phyloP scores from a whole-genome alignment of 139 green algal species.

The Diplosphaera chodatii region DNA sequence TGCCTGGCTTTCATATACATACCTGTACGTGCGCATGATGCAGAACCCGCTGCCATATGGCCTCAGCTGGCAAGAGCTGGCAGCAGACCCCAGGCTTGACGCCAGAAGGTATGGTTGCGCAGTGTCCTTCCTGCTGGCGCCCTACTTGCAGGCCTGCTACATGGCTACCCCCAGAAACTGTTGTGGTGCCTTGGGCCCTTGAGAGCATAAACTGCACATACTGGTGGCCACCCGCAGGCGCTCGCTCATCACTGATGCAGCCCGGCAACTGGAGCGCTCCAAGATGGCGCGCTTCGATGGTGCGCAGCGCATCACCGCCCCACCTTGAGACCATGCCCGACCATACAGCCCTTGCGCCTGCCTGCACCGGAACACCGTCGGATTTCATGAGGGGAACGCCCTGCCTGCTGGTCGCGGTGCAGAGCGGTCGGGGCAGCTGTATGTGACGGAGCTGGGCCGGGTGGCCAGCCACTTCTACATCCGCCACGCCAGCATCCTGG shows the following conservation, averaged over 20 bases:
- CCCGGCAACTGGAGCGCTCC: constrained; percentile 51
- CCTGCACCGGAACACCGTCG: too few relatives aligned
- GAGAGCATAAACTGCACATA: not conserved
- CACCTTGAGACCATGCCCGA: constrained; percentile 5
- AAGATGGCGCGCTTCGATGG: constrained; percentile 93
- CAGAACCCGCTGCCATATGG: constrained; percentile 91
- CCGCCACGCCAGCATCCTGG: constrained; percentile 60
- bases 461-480: constrained; percentile 95
- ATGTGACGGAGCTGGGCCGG: constrained; percentile 88
- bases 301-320: too few relatives aligned
- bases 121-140: too few relatives aligned
- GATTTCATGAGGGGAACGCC: too few relatives aligned
- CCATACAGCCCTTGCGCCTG: too few relatives aligned
- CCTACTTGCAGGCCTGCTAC: too few relatives aligned
- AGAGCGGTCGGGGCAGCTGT: constrained; percentile 81
- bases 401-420: too few relatives aligned
- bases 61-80: constrained; percentile 80
- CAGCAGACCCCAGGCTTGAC: constrained; percentile 63
- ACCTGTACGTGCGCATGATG: constrained; percentile 87
- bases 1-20: constrained; percentile 94
- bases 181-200: too few relatives aligned
- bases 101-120: constrained; percentile 28
- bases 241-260: constrained; percentile 63
- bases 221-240: constrained; percentile 6
- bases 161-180: too few relatives aligned